Evolutionary conservation across 345 rosid genomes (phyloP).

Genomic region (Gossypium mustelinum): DNA sequence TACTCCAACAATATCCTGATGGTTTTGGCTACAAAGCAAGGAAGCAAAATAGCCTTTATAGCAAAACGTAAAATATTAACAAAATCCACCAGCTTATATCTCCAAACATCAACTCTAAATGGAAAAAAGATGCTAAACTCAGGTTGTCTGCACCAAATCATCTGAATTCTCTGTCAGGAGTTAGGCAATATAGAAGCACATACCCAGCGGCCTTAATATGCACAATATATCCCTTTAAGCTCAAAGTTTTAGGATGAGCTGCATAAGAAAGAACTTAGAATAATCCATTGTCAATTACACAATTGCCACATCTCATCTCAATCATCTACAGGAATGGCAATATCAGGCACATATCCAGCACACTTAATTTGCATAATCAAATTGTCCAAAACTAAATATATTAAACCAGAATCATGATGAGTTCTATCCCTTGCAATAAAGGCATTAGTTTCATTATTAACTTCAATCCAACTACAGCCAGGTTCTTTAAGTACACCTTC

Average conservation of each 20-base stretch:
- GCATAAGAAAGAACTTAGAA: not conserved
- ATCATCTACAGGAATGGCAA: conserved; percentile 17
- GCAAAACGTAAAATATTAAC: not conserved
- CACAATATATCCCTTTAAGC: conserved; percentile 14
- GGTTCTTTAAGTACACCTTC: conserved; percentile 65
- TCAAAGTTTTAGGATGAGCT: not conserved
- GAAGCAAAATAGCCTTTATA: not conserved
- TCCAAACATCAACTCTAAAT: conserved; percentile 7
- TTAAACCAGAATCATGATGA: conserved; percentile 35
- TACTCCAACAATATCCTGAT: not conserved
- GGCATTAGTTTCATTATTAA: conserved; percentile 34
- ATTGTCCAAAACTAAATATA: conserved; percentile 37
- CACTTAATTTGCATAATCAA: conserved; percentile 48
- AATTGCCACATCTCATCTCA: conserved; percentile 6
- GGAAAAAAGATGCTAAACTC: not conserved
- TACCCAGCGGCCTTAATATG: conserved; percentile 37
- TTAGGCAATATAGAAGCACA: conserved; percentile 15
- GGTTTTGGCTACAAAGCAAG: not conserved
- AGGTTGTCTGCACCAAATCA: not conserved
- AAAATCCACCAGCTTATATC: not conserved
- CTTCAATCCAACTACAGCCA: conserved; percentile 68
- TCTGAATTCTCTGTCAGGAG: conserved; percentile 15
- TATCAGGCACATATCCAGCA: conserved; percentile 24
- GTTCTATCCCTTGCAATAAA: conserved; percentile 56
- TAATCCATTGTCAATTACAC: not conserved